These are phyloP conservation scores for Verticillium albo-atrum DNA, from an alignment of 2,329 filamentous ascomycete genomes.

Conservation along the genomic window DNA sequence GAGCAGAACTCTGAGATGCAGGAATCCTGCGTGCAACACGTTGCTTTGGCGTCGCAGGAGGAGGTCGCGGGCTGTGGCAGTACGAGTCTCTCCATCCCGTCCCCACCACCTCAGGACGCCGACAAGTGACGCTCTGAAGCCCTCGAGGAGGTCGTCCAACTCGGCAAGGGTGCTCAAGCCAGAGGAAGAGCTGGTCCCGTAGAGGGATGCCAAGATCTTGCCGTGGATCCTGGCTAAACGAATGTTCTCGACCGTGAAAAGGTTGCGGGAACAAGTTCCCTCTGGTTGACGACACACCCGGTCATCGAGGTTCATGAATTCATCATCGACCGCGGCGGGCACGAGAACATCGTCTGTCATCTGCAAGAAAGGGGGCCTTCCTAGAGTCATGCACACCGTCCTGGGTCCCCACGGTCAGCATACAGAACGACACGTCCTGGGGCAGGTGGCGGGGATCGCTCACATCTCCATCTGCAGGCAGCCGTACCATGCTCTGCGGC, in stretches of 20 bases:
- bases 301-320: not conserved
- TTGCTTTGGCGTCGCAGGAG: conserved; percentile 3
- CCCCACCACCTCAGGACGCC: not conserved
- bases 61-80: conserved; percentile 4
- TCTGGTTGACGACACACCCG: conserved; percentile 7
- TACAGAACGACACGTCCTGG: not conserved
- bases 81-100: too few relatives aligned
- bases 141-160: conserved; percentile 4
- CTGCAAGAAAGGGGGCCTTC: conserved; percentile 24
- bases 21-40: conserved; percentile 2
- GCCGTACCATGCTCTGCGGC: conserved; percentile 30
- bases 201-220: conserved; percentile 26
- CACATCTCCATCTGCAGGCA: conserved; percentile 33
- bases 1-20: conserved; percentile 25
- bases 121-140: conserved; percentile 5
- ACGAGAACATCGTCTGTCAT: not conserved
- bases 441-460: conserved; percentile 5
- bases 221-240: conserved; percentile 14
- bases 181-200: conserved; percentile 14
- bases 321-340: not conserved
- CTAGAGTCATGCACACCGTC: conserved; percentile 32
- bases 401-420: conserved; percentile 10
- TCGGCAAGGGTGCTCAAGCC: conserved; percentile 5
- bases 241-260: conserved; percentile 14
- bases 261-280: conserved; percentile 4